Percentiles rank a stretch among this genome's conserved stretches.
phyloP scores from a whole-genome alignment of 768 basidiomycete genomes.

The Suillus brevipes region DNA sequence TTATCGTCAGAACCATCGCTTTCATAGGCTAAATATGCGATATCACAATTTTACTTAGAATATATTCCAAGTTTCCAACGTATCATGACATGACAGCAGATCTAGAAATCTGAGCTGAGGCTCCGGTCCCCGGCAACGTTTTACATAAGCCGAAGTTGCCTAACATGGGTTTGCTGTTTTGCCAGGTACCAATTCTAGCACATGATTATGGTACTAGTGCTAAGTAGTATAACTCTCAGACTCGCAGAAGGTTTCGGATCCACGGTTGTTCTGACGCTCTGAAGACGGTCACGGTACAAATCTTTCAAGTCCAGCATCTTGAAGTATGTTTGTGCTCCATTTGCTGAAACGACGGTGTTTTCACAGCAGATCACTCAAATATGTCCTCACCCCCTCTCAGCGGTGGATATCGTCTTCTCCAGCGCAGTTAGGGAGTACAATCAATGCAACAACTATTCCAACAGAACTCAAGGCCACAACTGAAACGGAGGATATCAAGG shows the following conservation, averaged over 20 bases:
- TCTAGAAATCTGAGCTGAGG: background rate
- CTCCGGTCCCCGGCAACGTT: background rate
- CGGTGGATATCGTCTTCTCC: conserved; percentile 7
- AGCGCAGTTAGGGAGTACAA: background rate
- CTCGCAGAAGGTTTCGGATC: conserved; percentile 58
- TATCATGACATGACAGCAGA: background rate
- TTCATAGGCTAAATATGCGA: background rate
- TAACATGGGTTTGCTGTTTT: background rate
- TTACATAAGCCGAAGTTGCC: background rate
- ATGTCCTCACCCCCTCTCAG: background rate
- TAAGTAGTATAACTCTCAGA: conserved; percentile 47
- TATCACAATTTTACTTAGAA: background rate
- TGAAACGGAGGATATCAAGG: conserved; percentile 59
- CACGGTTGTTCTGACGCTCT: background rate
- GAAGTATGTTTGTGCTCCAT: conserved; percentile 3
- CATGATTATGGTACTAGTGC: conserved; percentile 30
- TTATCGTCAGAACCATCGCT: background rate
- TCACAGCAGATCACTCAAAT: background rate
- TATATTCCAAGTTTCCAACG: background rate
- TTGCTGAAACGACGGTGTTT: background rate
- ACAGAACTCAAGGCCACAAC: conserved; percentile 31
- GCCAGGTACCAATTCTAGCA: background rate
- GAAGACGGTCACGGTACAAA: background rate
- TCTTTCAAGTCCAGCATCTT: background rate
- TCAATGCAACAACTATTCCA: background rate